Evolutionary conservation across 1,139 yeast species (phyloP), one percentile per base, ranked within the genome.

Genomic region (Pichia sp.): DNA sequence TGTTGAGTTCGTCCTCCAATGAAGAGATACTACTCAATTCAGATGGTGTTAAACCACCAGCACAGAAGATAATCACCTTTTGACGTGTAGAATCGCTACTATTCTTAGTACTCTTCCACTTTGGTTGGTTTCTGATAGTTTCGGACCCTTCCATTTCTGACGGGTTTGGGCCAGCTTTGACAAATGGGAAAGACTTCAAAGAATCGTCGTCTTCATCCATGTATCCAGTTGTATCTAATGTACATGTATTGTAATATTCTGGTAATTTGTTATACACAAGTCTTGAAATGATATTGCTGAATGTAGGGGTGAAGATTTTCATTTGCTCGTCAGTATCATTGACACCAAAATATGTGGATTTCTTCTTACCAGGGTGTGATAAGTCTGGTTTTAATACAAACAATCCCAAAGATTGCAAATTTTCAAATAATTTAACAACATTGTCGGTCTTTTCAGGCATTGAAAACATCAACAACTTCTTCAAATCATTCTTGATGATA

Each of bases 41-140:
- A 4, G 91, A 78, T 55, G 85, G 81, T 0, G 98, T 89, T 35
- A 87, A 69, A 11, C 99, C 99, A 20, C 99, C 99, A 1, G 94
- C 86, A 34, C 90, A 78, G 61, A 82, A 93, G 51, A 90, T 81
- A 57, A 91, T 79, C 9, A 91, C 36, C 33, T 58, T 61, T 27
- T 59, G 64, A 33, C 57, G 55, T 7, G 53, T 50, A 14, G 47
- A 34, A 36, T 58, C 58, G 19, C 42, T 50, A 18, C 42, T 33
- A n/a, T 53, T 55, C 17, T 53, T 56, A 3, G 57, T 45, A 38
- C 58, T 59, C 41, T 61, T 61, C 63, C 65, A 59, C 47, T 57
- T 59, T 6, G 65, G 64, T 44, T 58, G 60, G 46, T 55, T 58
- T 38, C 63, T 50, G 9, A 53, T 53, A 2, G 60, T 49, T 14